Conservation (phyloP, 2,329 filamentous ascomycete genomes). For the Fusarium protoensiforme region DNA sequence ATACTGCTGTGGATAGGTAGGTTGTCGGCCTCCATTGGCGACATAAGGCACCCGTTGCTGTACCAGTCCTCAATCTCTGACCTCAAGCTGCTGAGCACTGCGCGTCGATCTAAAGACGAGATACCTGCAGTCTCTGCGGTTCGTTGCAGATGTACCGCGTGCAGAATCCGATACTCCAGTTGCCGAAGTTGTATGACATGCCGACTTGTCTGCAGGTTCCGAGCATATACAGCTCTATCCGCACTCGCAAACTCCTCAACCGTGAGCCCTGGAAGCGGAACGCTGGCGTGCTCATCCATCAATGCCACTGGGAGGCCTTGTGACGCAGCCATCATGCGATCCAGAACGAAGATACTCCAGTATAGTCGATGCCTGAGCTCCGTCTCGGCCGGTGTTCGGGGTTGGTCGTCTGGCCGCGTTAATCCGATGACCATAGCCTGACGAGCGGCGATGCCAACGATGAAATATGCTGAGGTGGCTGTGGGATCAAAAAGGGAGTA, state of each 20-base stretch:
- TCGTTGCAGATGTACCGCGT: constrained; percentile 49
- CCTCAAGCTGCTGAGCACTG: constrained; percentile 49
- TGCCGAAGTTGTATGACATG: constrained; percentile 58
- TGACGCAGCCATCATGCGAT: constrained; percentile 57
- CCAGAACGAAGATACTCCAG: constrained; percentile 58
- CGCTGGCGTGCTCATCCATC: constrained; percentile 51
- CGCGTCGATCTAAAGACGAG: constrained; percentile 46
- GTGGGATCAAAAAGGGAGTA: constrained; percentile 57
- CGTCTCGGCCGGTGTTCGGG: constrained; percentile 40
- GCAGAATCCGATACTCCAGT: constrained; percentile 55
- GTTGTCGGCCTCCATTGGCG: constrained; percentile 55
- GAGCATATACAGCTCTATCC: constrained; percentile 51
- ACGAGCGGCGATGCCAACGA: constrained; percentile 53
- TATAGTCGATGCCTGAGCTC: constrained; percentile 54
- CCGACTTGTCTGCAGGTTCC: constrained; percentile 56
- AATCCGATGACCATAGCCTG: constrained; percentile 54
- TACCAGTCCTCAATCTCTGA: constrained; percentile 60
- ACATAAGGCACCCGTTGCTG: constrained; percentile 57
- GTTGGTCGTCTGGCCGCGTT: constrained; percentile 46
- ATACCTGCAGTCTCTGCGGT: constrained; percentile 45
- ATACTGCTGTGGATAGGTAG: constrained; percentile 58
- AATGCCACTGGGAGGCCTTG: constrained; percentile 54
- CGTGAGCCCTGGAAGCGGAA: constrained; percentile 56
- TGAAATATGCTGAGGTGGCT: constrained; percentile 53
- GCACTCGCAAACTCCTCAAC: constrained; percentile 57